These are phyloP conservation scores for Globisporangium iwayamae DNA, from an alignment of 352 stramenopile genomes.

Conservation along the genomic window DNA sequence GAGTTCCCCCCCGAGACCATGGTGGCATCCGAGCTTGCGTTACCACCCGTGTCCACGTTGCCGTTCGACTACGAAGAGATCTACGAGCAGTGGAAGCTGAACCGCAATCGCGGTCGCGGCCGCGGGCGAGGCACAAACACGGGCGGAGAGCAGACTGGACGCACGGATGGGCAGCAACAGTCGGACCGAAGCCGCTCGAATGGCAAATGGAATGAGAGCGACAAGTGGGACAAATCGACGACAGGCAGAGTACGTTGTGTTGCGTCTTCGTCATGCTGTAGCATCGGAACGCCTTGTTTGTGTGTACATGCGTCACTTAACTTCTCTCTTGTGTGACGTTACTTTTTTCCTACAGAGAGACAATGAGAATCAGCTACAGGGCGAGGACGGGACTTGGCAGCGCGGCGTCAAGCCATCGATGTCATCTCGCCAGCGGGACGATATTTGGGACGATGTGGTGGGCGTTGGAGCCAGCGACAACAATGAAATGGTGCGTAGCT, in stretches of 20 bases:
- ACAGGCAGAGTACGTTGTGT: slow-evolving; percentile 20
- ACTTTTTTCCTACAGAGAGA: slow-evolving; percentile 18
- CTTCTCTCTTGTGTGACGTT: background rate
- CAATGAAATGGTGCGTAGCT: slow-evolving; percentile 56
- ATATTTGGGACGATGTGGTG: slow-evolving; percentile 81
- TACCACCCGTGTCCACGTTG: slow-evolving; percentile 68
- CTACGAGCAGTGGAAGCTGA: slow-evolving; percentile 84
- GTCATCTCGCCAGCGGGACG: slow-evolving; percentile 30
- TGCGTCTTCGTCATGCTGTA: background rate
- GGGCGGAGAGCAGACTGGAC: slow-evolving; percentile 12
- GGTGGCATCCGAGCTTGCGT: slow-evolving; percentile 57
- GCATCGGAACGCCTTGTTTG: background rate
- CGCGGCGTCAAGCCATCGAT: slow-evolving; percentile 38
- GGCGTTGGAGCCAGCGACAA: slow-evolving; percentile 32
- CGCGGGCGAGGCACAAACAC: slow-evolving; percentile 50
- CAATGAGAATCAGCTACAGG: slow-evolving; percentile 21
- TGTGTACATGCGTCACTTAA: background rate
- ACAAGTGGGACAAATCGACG: slow-evolving; percentile 37
- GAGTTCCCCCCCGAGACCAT: slow-evolving; percentile 57
- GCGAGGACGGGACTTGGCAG: slow-evolving; percentile 56
- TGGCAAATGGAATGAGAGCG: slow-evolving; percentile 48
- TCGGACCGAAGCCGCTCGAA: slow-evolving; percentile 45
- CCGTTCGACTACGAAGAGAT: slow-evolving; percentile 88
- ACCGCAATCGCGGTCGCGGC: slow-evolving; percentile 74
- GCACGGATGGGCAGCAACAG: slow-evolving; percentile 17